These are phyloP conservation scores for Vigna nakashimae DNA, from an alignment of 306 rosid species.

Conservation along the genomic window DNA sequence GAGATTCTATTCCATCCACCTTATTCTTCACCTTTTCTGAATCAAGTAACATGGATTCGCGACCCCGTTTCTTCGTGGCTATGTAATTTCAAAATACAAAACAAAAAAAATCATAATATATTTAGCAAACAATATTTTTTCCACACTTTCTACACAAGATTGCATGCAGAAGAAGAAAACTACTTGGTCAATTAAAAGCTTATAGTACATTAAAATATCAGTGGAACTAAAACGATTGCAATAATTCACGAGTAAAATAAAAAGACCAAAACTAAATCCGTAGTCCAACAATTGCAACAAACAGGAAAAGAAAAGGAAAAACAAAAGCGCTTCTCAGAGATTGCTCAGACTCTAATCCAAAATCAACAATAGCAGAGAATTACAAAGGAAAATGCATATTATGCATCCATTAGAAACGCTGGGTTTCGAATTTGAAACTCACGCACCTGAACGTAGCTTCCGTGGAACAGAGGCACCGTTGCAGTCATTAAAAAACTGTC, in stretches of 20 bases:
- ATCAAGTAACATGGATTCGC: conserved; percentile 58
- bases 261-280: conserved; percentile 40
- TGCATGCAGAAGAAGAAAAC: background rate
- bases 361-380: conserved; percentile 31
- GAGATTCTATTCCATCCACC: conserved; percentile 52
- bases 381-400: conserved; percentile 11
- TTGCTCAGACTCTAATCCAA: conserved; percentile 57
- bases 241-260: conserved; percentile 29
- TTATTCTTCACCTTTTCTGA: conserved; percentile 61
- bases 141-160: conserved; percentile 1
- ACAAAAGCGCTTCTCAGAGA: conserved; percentile 42
- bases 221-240: conserved; percentile 41
- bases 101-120: background rate
- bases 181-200: conserved; percentile 43
- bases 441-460: conserved; percentile 82
- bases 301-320: conserved; percentile 32
- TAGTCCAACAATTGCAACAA: conserved; percentile 39
- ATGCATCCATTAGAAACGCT: background rate
- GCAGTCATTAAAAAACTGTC: conserved; percentile 58
- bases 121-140: background rate
- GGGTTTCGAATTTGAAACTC: conserved; percentile 15
- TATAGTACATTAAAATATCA: conserved; percentile 28
- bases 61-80: conserved; percentile 78
- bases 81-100: conserved; percentile 38
- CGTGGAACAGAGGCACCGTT: conserved; percentile 80